phyloP scores from a whole-genome alignment of 2,329 filamentous ascomycete genomes.

The Microdochium trichocladiopsis region DNA sequence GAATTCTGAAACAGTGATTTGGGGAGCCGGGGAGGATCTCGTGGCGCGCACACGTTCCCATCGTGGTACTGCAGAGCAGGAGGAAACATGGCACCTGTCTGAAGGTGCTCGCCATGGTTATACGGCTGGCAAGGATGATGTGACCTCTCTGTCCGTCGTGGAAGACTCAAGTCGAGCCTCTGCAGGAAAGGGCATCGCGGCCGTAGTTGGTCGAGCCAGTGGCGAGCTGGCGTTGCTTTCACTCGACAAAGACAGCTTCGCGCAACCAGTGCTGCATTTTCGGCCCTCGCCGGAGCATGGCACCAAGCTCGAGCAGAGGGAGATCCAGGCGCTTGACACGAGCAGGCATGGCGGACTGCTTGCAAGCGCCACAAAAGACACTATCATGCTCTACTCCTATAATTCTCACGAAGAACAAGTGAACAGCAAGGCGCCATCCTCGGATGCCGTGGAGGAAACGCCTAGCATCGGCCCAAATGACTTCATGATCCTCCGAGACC shows the following conservation, averaged over 20 bases:
- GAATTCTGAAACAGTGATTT: conserved; percentile 37
- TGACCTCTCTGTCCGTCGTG: conserved; percentile 38
- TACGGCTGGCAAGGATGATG: conserved; percentile 37
- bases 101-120: conserved; percentile 32
- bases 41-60: conserved; percentile 31
- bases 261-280: conserved; percentile 15
- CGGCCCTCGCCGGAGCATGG: conserved; percentile 3
- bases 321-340: conserved; percentile 28
- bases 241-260: conserved; percentile 23
- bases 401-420: conserved; percentile 12
- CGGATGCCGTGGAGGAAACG: conserved; percentile 5
- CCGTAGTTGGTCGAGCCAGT: conserved; percentile 42
- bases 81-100: conserved; percentile 27
- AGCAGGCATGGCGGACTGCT: conserved; percentile 15
- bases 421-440: not conserved
- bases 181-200: conserved; percentile 15
- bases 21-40: conserved; percentile 45
- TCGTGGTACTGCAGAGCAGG: conserved; percentile 6
- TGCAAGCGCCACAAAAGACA: conserved; percentile 24
- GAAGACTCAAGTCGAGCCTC: conserved; percentile 15
- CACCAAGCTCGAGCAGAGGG: conserved; percentile 11
- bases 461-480: conserved; percentile 9
- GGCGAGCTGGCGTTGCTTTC: conserved; percentile 39
- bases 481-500: conserved; percentile 10
- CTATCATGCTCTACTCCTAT: conserved; percentile 27